A percentile compares a stretch with the other conserved stretches of the same genome.
Conservation (phyloP, 192 early-diverging fungal genomes). For the Mycoemilia scoparia region DNA sequence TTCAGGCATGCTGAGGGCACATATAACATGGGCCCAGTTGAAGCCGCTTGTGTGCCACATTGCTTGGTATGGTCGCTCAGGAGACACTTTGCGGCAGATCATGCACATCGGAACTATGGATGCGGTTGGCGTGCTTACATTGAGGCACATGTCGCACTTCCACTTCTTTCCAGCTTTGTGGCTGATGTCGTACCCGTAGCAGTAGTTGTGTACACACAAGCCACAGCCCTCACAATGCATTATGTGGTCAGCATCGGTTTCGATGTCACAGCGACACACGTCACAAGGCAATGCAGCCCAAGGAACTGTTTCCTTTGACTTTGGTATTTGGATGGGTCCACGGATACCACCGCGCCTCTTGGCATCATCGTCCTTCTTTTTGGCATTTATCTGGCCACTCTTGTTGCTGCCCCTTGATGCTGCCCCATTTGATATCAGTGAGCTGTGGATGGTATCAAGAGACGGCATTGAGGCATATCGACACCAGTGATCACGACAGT, state of each 20-base stretch:
- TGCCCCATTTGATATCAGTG: conserved; percentile 1
- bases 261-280: conserved; percentile 12
- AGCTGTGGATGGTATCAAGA: conserved; percentile 8
- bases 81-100: conserved; percentile 30
- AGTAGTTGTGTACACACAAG: conserved; percentile 20
- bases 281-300: conserved; percentile 17
- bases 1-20: conserved; percentile 40
- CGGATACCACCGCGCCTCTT: conserved; percentile 1
- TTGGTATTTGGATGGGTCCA: conserved; percentile 2
- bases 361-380: conserved; percentile 1
- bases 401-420: background rate
- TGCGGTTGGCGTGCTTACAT: conserved; percentile 35
- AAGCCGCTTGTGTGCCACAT: conserved; percentile 52
- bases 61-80: conserved; percentile 13
- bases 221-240: conserved; percentile 25
- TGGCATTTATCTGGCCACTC: conserved; percentile 1
- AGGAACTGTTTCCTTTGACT: conserved; percentile 3
- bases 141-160: conserved; percentile 43
- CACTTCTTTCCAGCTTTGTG: conserved; percentile 17
- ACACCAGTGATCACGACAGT: conserved; percentile 20
- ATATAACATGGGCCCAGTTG: conserved; percentile 60
- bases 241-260: conserved; percentile 1
- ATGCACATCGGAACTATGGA: conserved; percentile 45
- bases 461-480: conserved; percentile 23
- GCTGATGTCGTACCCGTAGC: conserved; percentile 18